These are phyloP conservation scores for Fusarium sp. DNA, from an alignment of 2,329 filamentous ascomycete genomes.

Conservation along the genomic window DNA sequence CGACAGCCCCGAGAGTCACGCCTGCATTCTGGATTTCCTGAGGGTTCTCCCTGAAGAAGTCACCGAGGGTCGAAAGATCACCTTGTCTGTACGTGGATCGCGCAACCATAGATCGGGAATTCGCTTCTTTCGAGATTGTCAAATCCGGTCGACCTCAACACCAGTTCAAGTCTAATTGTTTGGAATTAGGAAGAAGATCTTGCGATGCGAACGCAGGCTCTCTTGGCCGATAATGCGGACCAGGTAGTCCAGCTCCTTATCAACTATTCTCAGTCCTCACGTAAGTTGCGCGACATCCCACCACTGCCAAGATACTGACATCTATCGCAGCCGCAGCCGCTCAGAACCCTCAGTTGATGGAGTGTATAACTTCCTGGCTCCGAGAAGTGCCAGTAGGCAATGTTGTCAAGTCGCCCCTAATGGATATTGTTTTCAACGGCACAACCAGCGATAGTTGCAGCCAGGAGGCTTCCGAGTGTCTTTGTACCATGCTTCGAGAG, in stretches of 20 bases:
- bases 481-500: constrained; percentile 91
- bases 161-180: constrained; percentile 51
- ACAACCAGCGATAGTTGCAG: constrained; percentile 80
- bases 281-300: constrained; percentile 60
- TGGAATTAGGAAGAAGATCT: constrained; percentile 92
- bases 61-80: constrained; percentile 99
- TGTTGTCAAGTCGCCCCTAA: constrained; percentile 84
- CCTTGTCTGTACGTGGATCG: constrained; percentile 92
- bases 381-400: constrained; percentile 87
- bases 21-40: constrained; percentile 93
- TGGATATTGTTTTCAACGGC: constrained; percentile 82
- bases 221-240: constrained; percentile 89
- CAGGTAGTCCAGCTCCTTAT: constrained; percentile 88
- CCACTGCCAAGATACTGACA: constrained; percentile 25
- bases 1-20: constrained; percentile 78
- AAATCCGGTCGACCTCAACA: constrained; percentile 50
- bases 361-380: constrained; percentile 97
- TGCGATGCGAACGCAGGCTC: constrained; percentile 81
- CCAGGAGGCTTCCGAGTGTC: constrained; percentile 88
- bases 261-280: constrained; percentile 90
- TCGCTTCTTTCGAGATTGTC: constrained; percentile 47
- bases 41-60: constrained; percentile 98
- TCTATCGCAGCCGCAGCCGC: constrained; percentile 71
- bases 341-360: constrained; percentile 88
- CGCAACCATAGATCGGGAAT: constrained; percentile 56